These are phyloP conservation scores for Saccharomycopsis hybrid DNA, from an alignment of 1,139 yeast genomes.

Conservation along the genomic window DNA sequence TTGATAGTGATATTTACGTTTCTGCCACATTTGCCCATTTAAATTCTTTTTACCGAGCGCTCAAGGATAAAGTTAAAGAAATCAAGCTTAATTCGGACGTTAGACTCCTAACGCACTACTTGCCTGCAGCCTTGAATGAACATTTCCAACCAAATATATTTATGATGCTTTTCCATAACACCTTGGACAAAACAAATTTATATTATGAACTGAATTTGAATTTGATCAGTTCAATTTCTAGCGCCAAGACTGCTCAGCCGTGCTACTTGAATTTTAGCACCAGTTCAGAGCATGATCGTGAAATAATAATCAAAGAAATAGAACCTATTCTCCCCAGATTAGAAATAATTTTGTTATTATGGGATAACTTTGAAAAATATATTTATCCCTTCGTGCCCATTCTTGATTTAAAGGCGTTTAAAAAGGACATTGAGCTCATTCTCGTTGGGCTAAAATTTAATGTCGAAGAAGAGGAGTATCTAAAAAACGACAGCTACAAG, in stretches of 20 bases:
- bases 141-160: not conserved
- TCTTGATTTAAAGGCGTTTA: constrained; percentile 9
- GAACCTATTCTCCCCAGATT: constrained; percentile 10
- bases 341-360: constrained; percentile 8
- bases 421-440: constrained; percentile 10
- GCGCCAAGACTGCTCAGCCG: not conserved
- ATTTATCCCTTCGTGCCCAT: constrained; percentile 17
- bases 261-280: constrained; percentile 1
- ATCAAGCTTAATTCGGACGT: not conserved
- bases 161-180: constrained; percentile 1
- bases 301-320: constrained; percentile 1
- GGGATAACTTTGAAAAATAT: constrained; percentile 11
- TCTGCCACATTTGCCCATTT: not conserved
- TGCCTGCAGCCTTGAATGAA: constrained; percentile 6
- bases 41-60: not conserved
- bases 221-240: constrained; percentile 2
- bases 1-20: not conserved
- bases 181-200: constrained; percentile 3
- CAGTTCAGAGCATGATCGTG: not conserved
- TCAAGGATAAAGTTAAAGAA: constrained; percentile 7
- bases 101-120: not conserved
- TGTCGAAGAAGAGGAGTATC: not conserved
- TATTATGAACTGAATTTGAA: constrained; percentile 2
- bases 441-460: constrained; percentile 12
- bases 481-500: constrained; percentile 1